Conservation (phyloP, 306 rosid species). For the Elaeagnus macrophylla region DNA sequence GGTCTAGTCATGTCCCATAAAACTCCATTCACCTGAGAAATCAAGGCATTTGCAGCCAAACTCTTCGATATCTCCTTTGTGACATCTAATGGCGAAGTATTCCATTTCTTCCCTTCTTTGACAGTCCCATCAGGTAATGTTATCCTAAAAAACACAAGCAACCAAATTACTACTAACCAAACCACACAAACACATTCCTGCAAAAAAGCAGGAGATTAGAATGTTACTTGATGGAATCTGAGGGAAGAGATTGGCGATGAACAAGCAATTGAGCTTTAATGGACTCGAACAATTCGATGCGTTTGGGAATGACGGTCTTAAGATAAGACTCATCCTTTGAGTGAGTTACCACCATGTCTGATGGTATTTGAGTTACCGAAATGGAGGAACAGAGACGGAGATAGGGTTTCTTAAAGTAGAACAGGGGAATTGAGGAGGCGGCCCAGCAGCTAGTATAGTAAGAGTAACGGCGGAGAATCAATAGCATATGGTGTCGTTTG, state of each 20-base stretch:
- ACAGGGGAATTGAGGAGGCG: slow-evolving; percentile 7
- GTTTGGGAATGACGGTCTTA: slow-evolving; percentile 40
- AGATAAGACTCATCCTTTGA: slow-evolving; percentile 70
- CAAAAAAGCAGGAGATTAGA: too few relatives aligned
- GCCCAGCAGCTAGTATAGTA: not conserved
- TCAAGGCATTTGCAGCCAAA: slow-evolving; percentile 63
- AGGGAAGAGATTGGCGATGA: slow-evolving; percentile 41
- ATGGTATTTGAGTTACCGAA: slow-evolving; percentile 7
- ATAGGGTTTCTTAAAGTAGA: not conserved
- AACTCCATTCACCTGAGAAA: slow-evolving; percentile 76
- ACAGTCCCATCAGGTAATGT: slow-evolving; percentile 59
- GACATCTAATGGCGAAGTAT: slow-evolving; percentile 61
- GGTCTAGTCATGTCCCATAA: slow-evolving; percentile 87
- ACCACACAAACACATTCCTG: not conserved
- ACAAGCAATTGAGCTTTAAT: slow-evolving; percentile 38
- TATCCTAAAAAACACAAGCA: slow-evolving; percentile 25
- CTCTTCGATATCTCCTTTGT: slow-evolving; percentile 77
- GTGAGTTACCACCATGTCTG: slow-evolving; percentile 8
- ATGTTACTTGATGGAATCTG: slow-evolving; percentile 61
- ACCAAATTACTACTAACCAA: not conserved
- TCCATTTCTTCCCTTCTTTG: slow-evolving; percentile 69
- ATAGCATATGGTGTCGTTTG: not conserved
- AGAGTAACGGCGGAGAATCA: slow-evolving; percentile 29
- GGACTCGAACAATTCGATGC: slow-evolving; percentile 47
- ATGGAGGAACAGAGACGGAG: slow-evolving; percentile 18